phyloP scores from a whole-genome alignment of 1,284 basidiomycete species.

The Trametes versicolor region DNA sequence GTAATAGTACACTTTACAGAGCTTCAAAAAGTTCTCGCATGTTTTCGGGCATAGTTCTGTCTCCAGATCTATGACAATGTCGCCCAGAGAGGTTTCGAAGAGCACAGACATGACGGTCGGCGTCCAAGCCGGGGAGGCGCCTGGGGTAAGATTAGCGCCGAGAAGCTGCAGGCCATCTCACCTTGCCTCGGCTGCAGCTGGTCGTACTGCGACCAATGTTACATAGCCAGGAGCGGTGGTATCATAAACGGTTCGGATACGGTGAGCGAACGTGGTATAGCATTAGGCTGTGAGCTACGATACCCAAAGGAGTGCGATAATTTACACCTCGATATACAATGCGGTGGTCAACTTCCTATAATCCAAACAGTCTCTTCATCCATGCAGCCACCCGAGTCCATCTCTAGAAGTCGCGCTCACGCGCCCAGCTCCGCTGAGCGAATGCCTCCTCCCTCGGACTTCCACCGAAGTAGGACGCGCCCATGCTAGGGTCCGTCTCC shows the following conservation, averaged over 20 bases:
- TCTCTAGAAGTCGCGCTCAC: slow-evolving; percentile 32
- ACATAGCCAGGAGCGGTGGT: too few relatives aligned
- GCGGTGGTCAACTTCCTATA: neutral
- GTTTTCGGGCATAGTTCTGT: slow-evolving; percentile 91
- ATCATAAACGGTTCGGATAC: neutral
- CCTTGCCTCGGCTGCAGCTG: neutral
- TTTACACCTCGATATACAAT: slow-evolving; percentile 28
- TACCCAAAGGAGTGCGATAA: slow-evolving; percentile 25
- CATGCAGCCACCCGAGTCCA: neutral
- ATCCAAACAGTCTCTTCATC: neutral
- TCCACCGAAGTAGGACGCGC: slow-evolving; percentile 28
- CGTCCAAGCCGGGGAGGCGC: slow-evolving; percentile 23
- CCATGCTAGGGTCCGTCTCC: slow-evolving; percentile 21
- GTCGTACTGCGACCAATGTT: too few relatives aligned
- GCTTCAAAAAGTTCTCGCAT: slow-evolving; percentile 95
- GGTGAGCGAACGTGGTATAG: slow-evolving; percentile 22
- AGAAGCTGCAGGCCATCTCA: neutral
- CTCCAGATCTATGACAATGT: slow-evolving; percentile 96
- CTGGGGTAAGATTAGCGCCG: neutral
- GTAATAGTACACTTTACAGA: slow-evolving; percentile 97
- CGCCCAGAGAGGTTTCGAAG: slow-evolving; percentile 95
- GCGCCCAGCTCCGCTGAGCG: slow-evolving; percentile 34
- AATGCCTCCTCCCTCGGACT: slow-evolving; percentile 40
- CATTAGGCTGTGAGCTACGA: slow-evolving; percentile 25
- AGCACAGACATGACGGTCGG: slow-evolving; percentile 85